Percentiles rank a stretch among this genome's conserved stretches.
Evolutionary conservation across 345 rosid species (phyloP).

Genomic region (Turritis glabra): DNA sequence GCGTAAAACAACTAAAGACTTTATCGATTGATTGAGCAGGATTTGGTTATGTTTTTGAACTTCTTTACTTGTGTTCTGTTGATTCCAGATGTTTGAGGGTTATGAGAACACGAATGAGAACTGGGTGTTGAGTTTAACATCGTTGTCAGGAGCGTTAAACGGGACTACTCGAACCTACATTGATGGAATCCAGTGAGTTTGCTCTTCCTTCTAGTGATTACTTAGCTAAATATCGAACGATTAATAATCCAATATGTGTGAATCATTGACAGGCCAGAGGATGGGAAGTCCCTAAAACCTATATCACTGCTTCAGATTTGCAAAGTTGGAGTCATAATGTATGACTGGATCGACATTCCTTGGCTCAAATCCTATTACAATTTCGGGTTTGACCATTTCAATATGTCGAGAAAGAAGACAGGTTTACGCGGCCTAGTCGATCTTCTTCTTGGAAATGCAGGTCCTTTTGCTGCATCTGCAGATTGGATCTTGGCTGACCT

Average conservation of each 20-base stretch:
- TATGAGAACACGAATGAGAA: conserved; percentile 79
- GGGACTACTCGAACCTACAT: conserved; percentile 91
- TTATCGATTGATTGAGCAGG: neutral
- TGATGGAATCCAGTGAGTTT: conserved; percentile 90
- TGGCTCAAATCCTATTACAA: conserved; percentile 86
- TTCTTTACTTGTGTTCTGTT: conserved; percentile 16
- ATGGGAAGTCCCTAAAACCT: conserved; percentile 73
- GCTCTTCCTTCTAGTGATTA: neutral
- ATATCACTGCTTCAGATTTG: conserved; percentile 77
- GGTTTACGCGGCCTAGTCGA: conserved; percentile 72
- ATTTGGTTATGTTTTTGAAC: conserved; percentile 4
- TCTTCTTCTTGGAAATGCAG: conserved; percentile 69
- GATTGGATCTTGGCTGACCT: conserved; percentile 98
- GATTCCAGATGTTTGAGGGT: conserved; percentile 68
- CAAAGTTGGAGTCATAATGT: conserved; percentile 77
- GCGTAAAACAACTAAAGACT: neutral
- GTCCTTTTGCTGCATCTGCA: conserved; percentile 71
- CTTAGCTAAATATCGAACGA: neutral
- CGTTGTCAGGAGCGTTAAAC: conserved; percentile 94
- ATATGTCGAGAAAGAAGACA: conserved; percentile 71
- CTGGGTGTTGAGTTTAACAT: conserved; percentile 92
- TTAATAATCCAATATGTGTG: conserved; percentile 6
- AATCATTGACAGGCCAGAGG: conserved; percentile 63
- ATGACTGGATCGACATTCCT: conserved; percentile 90
- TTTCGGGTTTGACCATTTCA: conserved; percentile 93